Evolutionary conservation across 345 rosid species (phyloP), one percentile per base, ranked within the genome.

Genomic region (Mangifera indica): DNA sequence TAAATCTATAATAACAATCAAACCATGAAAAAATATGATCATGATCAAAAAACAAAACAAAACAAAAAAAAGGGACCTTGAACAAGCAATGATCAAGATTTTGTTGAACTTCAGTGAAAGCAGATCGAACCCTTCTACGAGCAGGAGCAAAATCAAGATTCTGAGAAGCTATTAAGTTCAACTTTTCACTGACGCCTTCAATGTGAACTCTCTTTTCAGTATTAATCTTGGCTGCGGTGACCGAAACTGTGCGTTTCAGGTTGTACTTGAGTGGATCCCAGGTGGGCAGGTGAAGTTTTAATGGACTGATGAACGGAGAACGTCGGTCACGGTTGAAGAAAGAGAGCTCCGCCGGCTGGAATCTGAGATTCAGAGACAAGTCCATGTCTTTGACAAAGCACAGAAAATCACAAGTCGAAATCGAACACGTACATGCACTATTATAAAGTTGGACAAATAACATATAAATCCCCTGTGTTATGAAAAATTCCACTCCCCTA

Each of bases 11-110:
- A 29, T 1, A 1, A 29, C 34, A 29, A 29, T 29, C 34, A 34
- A 34, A 7, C 37, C 7, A 4, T 34, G 37, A 3, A 5, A 34
- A 34, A 34, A 3, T 5, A 34, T 34, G 37, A 34, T 34, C 7
- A 34, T 34, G 37, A 42, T 14, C 63, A 48, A 20, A 60, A 46
- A 63, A 59, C 10, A 25, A 12, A 42, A 40, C 7, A 44, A 63
- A 26, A 40, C 42, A 11, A 46, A 63, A 68, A 5, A 51, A 51
- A 75, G 76, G 20, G 17, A 88, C 97, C 97, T 89, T 90, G 78
- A 91, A 90, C 71, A 94, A 77, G 66, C 88, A 87, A 75, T 94
- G 98, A 80, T 92, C 98, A 63, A 94, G 92, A 77, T 84, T 86
- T 75, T 57, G 87, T 59, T 90, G 97, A 37, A 82, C 84, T 57